phyloP scores from a whole-genome alignment of 331 rosid genomes.

The Quercus phellos region DNA sequence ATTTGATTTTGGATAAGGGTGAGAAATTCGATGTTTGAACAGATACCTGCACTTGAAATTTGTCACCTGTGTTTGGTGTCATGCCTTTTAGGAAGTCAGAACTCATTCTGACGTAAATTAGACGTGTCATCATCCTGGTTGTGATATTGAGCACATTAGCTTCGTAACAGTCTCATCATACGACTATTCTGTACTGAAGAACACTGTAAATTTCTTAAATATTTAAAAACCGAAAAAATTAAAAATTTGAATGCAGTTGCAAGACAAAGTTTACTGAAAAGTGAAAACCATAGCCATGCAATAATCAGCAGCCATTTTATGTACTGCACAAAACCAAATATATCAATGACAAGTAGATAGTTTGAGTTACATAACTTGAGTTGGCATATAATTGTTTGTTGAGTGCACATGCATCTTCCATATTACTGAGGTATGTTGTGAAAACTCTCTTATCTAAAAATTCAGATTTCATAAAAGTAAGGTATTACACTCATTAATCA shows the following conservation, averaged over 20 bases:
- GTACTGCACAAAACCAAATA: background rate
- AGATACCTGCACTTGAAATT: too few relatives aligned
- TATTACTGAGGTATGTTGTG: background rate
- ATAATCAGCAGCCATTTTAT: background rate
- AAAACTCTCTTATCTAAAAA: background rate
- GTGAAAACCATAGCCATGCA: background rate
- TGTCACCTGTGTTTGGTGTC: too few relatives aligned
- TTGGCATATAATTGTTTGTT: background rate
- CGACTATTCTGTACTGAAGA: background rate
- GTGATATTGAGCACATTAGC: background rate
- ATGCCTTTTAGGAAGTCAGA: background rate
- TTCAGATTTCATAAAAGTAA: too few relatives aligned
- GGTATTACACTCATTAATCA: too few relatives aligned
- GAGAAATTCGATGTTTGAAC: too few relatives aligned
- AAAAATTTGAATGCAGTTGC: background rate
- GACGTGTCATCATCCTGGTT: background rate
- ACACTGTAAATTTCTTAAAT: background rate
- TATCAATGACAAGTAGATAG: background rate
- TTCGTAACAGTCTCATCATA: background rate
- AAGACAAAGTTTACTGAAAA: background rate
- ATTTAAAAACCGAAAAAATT: background rate
- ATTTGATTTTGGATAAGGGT: background rate
- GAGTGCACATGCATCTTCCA: background rate
- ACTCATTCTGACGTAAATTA: background rate
- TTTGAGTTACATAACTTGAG: background rate